Evolutionary conservation across 345 rosid genomes (phyloP).

Genomic region (Corymbia maculata): DNA sequence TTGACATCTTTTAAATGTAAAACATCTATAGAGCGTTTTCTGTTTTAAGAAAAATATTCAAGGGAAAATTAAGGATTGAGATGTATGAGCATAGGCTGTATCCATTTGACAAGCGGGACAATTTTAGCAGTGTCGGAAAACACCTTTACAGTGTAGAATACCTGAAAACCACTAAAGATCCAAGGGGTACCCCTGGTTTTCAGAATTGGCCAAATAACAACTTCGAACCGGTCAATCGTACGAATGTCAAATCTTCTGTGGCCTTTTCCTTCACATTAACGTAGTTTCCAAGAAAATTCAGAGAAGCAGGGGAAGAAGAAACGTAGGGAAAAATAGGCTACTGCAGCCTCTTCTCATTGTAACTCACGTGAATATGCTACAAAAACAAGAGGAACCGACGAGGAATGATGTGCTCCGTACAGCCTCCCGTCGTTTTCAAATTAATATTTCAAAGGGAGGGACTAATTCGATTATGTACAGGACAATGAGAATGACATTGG

Average conservation of each 20-base stretch:
- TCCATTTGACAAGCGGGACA: too few relatives aligned
- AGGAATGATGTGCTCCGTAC: not conserved
- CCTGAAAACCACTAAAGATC: too few relatives aligned
- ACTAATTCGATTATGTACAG: not conserved
- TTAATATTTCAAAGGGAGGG: not conserved
- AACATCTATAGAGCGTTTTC: too few relatives aligned
- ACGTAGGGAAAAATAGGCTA: not conserved
- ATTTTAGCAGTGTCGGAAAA: too few relatives aligned
- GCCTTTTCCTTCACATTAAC: not conserved
- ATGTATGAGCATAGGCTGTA: too few relatives aligned
- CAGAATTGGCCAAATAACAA: too few relatives aligned
- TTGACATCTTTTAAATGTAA: too few relatives aligned
- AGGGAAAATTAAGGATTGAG: too few relatives aligned
- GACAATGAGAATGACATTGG: not conserved
- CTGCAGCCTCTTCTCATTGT: not conserved
- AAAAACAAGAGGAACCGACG: not conserved
- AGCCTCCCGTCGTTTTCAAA: not conserved
- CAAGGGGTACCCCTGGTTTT: too few relatives aligned
- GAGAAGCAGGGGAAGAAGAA: not conserved
- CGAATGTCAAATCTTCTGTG: not conserved
- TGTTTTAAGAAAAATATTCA: too few relatives aligned
- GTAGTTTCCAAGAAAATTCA: not conserved
- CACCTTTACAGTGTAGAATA: too few relatives aligned
- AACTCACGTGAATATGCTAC: not conserved
- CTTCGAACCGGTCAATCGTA: not conserved